Conservation (phyloP, 1,284 basidiomycete species). For the Malassezia dermatis region DNA sequence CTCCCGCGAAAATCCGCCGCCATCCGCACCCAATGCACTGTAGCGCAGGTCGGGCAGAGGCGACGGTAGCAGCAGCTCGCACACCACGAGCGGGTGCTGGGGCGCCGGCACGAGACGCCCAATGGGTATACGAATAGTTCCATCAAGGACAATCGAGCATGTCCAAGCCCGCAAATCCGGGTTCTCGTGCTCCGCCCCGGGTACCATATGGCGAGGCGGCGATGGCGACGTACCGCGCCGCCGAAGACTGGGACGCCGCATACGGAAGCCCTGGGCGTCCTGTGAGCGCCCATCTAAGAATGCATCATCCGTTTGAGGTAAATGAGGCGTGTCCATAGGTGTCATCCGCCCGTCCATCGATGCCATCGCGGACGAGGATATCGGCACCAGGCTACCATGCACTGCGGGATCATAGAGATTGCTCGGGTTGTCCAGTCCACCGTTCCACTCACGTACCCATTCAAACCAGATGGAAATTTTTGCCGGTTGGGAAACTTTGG, state of each 20-base stretch:
- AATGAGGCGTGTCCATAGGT: not conserved
- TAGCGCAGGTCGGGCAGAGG: constrained; percentile 53
- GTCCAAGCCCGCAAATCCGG: constrained; percentile 60
- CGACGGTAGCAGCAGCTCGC: constrained; percentile 76
- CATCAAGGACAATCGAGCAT: constrained; percentile 54
- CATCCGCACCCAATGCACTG: constrained; percentile 32
- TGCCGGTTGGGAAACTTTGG: not conserved
- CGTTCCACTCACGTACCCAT: constrained; percentile 32
- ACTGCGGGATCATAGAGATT: not conserved
- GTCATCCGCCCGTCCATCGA: not conserved
- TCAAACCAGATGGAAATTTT: constrained; percentile 35
- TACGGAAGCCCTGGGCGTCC: not conserved
- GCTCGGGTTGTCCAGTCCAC: not conserved
- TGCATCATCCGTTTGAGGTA: not conserved
- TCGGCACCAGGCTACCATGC: not conserved
- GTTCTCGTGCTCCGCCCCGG: not conserved
- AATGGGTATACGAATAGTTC: constrained; percentile 39
- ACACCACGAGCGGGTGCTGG: constrained; percentile 89
- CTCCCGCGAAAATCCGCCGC: constrained; percentile 58
- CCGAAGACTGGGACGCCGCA: not conserved
- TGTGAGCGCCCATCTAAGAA: not conserved
- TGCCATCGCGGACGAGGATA: not conserved
- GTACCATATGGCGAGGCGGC: not conserved
- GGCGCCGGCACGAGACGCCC: constrained; percentile 67
- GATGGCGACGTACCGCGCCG: not conserved